A percentile compares a stretch with the other conserved stretches of the same genome.
Evolutionary conservation across 2,329 filamentous ascomycete species (phyloP).

Genomic region (Mariannaea elegans): DNA sequence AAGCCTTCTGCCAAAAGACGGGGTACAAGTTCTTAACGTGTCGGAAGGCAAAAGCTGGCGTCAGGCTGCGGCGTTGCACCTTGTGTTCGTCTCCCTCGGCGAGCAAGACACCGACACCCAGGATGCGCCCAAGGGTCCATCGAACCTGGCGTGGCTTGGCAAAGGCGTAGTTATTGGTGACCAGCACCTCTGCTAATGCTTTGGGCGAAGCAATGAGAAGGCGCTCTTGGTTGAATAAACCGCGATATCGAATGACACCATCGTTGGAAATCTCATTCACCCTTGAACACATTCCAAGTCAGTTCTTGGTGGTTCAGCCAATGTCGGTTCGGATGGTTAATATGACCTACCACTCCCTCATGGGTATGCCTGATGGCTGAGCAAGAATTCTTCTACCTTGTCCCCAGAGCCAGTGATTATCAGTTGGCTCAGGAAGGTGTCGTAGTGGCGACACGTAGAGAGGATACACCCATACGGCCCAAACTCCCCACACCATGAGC

Average conservation of each 20-base stretch:
- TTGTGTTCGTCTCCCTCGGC: slow-evolving; percentile 94
- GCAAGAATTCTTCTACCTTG: slow-evolving; percentile 53
- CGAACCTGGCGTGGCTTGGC: slow-evolving; percentile 67
- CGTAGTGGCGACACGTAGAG: slow-evolving; percentile 59
- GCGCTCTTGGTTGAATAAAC: slow-evolving; percentile 69
- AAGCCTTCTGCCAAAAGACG: slow-evolving; percentile 81
- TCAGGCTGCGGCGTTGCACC: slow-evolving; percentile 78
- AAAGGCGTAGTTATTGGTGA: slow-evolving; percentile 75
- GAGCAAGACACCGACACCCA: slow-evolving; percentile 78
- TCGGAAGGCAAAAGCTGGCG: slow-evolving; percentile 85
- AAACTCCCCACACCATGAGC: slow-evolving; percentile 49
- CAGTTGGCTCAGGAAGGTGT: slow-evolving; percentile 55
- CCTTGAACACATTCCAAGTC: slow-evolving; percentile 55
- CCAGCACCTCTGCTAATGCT: slow-evolving; percentile 74
- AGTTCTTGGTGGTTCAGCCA: no score
- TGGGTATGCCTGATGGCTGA: slow-evolving; percentile 54
- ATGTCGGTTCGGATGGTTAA: no score
- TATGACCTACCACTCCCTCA: slow-evolving; percentile 60
- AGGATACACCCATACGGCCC: slow-evolving; percentile 57
- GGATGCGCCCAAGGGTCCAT: slow-evolving; percentile 65
- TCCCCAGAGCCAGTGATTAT: slow-evolving; percentile 57
- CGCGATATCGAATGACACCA: slow-evolving; percentile 73
- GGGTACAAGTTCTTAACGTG: slow-evolving; percentile 88
- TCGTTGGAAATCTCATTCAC: slow-evolving; percentile 69
- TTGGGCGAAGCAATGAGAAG: slow-evolving; percentile 70